Conservation (phyloP, 257 asterid genomes). For the Solanum virginianum region DNA sequence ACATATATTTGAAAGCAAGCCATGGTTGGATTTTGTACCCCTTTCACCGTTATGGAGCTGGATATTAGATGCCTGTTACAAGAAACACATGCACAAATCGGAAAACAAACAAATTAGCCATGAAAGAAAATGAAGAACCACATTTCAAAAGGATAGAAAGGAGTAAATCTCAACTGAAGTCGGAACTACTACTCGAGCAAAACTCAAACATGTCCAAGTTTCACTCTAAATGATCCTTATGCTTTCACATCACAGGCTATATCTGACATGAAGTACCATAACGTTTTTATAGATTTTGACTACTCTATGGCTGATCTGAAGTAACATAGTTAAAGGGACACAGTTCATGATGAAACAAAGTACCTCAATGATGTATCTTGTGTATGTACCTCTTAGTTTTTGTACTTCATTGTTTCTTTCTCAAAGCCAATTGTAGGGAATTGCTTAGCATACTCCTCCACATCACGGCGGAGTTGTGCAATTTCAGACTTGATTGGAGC, state of each 20-base stretch:
- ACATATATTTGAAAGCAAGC: neutral
- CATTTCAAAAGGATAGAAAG: neutral
- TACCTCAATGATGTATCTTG: neutral
- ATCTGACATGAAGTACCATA: neutral
- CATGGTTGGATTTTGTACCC: neutral
- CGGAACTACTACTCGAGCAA: neutral
- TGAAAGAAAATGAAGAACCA: neutral
- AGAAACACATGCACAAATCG: neutral
- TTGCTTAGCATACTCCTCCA: slow-evolving; percentile 81
- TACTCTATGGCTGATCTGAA: neutral
- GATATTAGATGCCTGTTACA: slow-evolving; percentile 11
- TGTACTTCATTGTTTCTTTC: slow-evolving; percentile 79
- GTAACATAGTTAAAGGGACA: neutral
- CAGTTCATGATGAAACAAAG: neutral
- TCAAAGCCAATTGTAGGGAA: slow-evolving; percentile 86
- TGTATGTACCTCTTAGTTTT: slow-evolving; percentile 20
- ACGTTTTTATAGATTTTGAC: neutral
- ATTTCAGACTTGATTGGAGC: slow-evolving; percentile 41
- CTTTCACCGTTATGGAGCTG: neutral
- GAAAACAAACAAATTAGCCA: neutral
- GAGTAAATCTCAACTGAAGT: neutral
- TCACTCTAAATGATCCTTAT: neutral
- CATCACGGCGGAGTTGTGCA: slow-evolving; percentile 46
- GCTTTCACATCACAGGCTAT: neutral
- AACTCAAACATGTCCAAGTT: neutral